These are phyloP conservation scores for Sporothrix brasiliensis DNA, from an alignment of 2,329 filamentous ascomycete species.

Conservation along the genomic window DNA sequence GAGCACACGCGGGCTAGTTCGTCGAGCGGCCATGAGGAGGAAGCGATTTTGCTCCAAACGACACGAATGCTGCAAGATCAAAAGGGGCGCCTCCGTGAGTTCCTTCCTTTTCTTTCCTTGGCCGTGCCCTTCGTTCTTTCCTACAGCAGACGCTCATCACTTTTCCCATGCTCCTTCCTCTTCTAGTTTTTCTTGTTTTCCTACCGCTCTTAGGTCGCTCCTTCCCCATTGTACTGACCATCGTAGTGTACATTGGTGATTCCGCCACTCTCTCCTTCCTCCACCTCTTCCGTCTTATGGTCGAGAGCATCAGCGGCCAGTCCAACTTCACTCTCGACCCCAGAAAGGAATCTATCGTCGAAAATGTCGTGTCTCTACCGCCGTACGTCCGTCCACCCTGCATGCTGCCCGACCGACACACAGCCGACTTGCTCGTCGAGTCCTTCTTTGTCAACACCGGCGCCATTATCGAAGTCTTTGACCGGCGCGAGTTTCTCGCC, in stretches of 20 bases:
- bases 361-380: conserved; percentile 54
- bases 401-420: conserved; percentile 57
- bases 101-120: background rate
- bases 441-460: conserved; percentile 63
- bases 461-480: conserved; percentile 63
- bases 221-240: background rate
- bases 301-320: conserved; percentile 56
- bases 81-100: conserved; percentile 58
- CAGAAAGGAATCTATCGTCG: conserved; percentile 59
- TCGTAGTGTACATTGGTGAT: conserved; percentile 63
- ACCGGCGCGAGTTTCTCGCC: conserved; percentile 53
- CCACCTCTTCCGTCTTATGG: conserved; percentile 62
- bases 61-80: conserved; percentile 63
- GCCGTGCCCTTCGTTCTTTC: background rate
- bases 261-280: conserved; percentile 64
- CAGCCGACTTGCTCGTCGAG: conserved; percentile 56
- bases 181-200: background rate
- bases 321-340: conserved; percentile 63
- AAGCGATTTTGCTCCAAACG: conserved; percentile 58
- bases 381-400: conserved; percentile 52
- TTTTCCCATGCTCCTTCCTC: background rate
- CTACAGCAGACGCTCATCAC: background rate
- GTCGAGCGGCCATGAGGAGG: conserved; percentile 55
- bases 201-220: too few species aligned
- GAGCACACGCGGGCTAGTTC: conserved; percentile 45